phyloP scores from a whole-genome alignment of 257 asterid genomes.

The Fraxinus americana region DNA sequence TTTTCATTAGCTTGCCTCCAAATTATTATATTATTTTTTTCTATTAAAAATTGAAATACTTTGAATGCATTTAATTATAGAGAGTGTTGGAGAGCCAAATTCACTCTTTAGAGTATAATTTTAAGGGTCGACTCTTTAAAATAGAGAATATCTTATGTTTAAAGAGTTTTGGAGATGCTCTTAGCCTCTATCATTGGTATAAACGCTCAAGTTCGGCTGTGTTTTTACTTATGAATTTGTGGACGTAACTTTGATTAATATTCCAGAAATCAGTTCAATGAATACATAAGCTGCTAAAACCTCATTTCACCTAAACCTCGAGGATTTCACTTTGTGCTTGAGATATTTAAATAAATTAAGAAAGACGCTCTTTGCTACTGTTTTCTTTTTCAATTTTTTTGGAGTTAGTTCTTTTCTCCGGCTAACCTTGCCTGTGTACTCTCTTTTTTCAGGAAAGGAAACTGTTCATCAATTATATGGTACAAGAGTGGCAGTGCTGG shows the following conservation, averaged over 20 bases:
- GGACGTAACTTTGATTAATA: background rate
- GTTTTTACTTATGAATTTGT: background rate
- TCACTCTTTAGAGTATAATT: too few relatives aligned
- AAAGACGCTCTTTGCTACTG: too few relatives aligned
- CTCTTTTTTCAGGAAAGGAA: conserved; percentile 63
- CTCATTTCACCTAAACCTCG: background rate
- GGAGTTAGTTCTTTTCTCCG: background rate
- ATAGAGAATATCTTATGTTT: too few relatives aligned
- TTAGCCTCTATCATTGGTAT: background rate
- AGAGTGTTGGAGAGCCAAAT: too few relatives aligned
- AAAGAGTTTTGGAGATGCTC: too few relatives aligned
- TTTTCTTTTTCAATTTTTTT: background rate
- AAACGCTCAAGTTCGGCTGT: background rate
- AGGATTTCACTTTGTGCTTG: background rate
- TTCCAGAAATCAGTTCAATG: background rate
- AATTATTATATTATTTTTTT: too few relatives aligned
- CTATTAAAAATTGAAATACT: too few relatives aligned
- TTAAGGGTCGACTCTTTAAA: too few relatives aligned
- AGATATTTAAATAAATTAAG: background rate
- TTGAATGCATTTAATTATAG: too few relatives aligned
- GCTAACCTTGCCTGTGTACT: background rate
- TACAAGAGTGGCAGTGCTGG: conserved; percentile 87
- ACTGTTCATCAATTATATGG: conserved; percentile 90
- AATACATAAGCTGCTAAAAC: background rate
- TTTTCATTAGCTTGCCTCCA: too few relatives aligned